phyloP scores from a whole-genome alignment of 352 stramenopile species.

The Phytophthora citrophthora region DNA sequence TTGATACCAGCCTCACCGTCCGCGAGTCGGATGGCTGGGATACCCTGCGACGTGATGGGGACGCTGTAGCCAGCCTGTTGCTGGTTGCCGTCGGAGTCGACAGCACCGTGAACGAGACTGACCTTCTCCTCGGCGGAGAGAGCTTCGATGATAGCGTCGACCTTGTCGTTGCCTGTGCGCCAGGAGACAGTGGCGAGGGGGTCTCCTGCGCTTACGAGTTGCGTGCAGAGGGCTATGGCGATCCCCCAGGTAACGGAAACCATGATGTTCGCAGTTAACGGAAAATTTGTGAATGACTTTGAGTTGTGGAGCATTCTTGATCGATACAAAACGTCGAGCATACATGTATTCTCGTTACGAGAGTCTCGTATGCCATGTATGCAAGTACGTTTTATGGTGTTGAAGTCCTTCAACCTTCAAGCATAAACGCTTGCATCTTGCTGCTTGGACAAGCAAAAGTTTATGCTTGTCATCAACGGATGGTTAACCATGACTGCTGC shows the following conservation, averaged over 20 bases:
- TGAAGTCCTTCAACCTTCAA: too few species aligned
- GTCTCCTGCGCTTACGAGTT: constrained; percentile 27
- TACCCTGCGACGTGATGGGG: constrained; percentile 26
- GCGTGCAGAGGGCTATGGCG: constrained; percentile 25
- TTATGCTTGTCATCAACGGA: too few species aligned
- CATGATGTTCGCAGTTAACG: constrained; percentile 12
- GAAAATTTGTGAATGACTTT: too few species aligned
- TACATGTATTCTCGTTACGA: too few species aligned
- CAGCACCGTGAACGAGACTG: constrained; percentile 31
- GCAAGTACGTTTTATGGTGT: too few species aligned
- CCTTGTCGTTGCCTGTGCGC: constrained; percentile 38
- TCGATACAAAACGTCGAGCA: too few species aligned
- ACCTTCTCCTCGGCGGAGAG: constrained; percentile 38
- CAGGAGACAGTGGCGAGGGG: constrained; percentile 32
- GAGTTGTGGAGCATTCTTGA: too few species aligned
- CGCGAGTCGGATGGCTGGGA: constrained; percentile 30
- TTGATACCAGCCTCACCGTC: constrained; percentile 42
- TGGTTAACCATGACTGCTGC: background rate
- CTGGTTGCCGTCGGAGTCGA: constrained; percentile 33
- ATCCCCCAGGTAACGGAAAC: constrained; percentile 37
- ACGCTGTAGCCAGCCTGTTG: constrained; percentile 40
- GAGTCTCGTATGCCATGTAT: too few species aligned
- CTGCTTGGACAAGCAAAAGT: too few species aligned
- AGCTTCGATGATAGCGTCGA: constrained; percentile 33
- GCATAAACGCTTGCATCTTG: too few species aligned